phyloP scores from a whole-genome alignment of 805 yeast genomes.

The Metschnikowia shivogae region DNA sequence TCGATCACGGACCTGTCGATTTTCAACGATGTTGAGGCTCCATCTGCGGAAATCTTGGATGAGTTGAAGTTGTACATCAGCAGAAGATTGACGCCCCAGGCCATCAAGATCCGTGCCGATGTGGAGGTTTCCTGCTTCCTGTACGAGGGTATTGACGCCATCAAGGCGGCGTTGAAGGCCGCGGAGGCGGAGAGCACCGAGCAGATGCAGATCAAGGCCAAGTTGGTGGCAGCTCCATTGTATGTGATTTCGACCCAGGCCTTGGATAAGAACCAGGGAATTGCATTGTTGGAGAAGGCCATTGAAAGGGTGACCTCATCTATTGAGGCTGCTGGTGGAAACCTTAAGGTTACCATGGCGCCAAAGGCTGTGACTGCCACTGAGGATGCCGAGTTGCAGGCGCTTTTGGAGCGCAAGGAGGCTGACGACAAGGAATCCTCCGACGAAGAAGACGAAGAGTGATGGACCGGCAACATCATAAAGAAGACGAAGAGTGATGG shows the following conservation, averaged over 20 bases:
- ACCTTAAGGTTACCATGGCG: conserved; percentile 90
- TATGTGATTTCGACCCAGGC: conserved; percentile 92
- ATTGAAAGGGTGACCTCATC: conserved; percentile 69
- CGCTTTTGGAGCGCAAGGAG: conserved; percentile 89
- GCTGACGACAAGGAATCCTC: conserved; percentile 81
- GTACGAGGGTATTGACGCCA: conserved; percentile 97
- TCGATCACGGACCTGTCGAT: conserved; percentile 89
- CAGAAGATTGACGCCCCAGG: conserved; percentile 95
- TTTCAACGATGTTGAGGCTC: conserved; percentile 74
- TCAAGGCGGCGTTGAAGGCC: conserved; percentile 78
- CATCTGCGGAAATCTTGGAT: conserved; percentile 68
- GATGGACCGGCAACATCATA: no score
- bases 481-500: no score
- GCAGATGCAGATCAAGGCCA: conserved; percentile 83
- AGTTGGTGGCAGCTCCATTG: conserved; percentile 95
- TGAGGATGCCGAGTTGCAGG: conserved; percentile 96
- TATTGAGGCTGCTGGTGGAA: conserved; percentile 75
- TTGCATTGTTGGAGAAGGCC: conserved; percentile 72
- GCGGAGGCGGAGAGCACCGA: conserved; percentile 86
- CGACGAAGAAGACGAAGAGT: conserved; percentile 62
- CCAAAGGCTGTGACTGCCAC: conserved; percentile 99
- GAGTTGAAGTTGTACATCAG: conserved; percentile 86
- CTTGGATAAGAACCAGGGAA: conserved; percentile 85
- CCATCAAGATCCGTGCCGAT: conserved; percentile 97
- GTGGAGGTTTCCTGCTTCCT: conserved; percentile 95